Conservation (phyloP, 495 filamentous ascomycete genomes). For the Aspergillus homomorphus region DNA sequence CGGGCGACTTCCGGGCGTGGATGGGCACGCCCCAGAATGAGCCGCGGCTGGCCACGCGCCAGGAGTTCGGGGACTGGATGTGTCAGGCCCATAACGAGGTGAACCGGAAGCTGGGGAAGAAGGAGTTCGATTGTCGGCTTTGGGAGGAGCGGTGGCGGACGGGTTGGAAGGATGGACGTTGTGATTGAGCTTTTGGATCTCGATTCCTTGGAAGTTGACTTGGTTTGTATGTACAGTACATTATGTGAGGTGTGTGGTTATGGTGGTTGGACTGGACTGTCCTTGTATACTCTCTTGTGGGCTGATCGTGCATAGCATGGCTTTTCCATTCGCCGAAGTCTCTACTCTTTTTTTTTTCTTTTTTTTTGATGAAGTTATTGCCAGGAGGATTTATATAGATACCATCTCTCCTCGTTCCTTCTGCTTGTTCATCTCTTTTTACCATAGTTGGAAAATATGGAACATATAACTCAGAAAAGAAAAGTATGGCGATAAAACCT, state of each 20-base stretch:
- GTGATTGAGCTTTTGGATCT: slow-evolving; percentile 33
- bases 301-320: background rate
- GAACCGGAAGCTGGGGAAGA: slow-evolving; percentile 89
- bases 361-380: background rate
- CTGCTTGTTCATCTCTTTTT: background rate
- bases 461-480: background rate
- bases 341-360: background rate
- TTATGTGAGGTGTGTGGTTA: background rate
- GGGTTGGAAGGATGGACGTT: slow-evolving; percentile 85
- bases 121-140: slow-evolving; percentile 80
- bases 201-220: background rate
- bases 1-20: slow-evolving; percentile 84
- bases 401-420: background rate
- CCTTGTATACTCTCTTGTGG: background rate
- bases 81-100: slow-evolving; percentile 98
- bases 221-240: slow-evolving; percentile 7
- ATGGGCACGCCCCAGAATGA: slow-evolving; percentile 65
- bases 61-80: slow-evolving; percentile 88
- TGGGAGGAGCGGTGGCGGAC: slow-evolving; percentile 96
- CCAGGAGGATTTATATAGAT: background rate
- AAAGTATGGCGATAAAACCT: slow-evolving; percentile 16
- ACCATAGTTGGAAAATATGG: background rate
- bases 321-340: too few species aligned
- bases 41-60: slow-evolving; percentile 61
- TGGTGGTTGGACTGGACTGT: background rate